Evolutionary conservation across 768 basidiomycete genomes (phyloP), one percentile per base, ranked within the genome.

Genomic region (Exsudoporus frostii): DNA sequence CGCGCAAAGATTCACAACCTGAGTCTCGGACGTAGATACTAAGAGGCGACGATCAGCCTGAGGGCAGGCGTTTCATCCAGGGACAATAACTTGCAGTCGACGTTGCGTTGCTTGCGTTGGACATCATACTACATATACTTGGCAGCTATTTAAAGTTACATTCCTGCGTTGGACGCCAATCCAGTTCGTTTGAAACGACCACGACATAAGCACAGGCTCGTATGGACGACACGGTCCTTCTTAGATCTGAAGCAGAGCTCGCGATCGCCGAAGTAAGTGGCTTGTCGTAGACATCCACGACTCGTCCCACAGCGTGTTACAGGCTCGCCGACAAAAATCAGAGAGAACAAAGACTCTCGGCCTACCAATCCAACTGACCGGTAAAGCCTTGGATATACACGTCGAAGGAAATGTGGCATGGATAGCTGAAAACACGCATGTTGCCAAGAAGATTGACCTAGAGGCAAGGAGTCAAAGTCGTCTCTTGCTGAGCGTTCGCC

Each of bases 361-460:
- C 2, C 76, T 82, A 22, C 94, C 96, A 3, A 86, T 98, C 52
- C 75, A 84, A 48, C 78, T 97, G 33, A 63, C 76, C 7, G 88
- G 87, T 27, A 92, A 87, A 63, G 84, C 92, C 4, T 71, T 98
- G 34, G 82, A 79, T 22, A 74, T 97, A 7, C 72, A 83, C 24
- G 70, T 97, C 41, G 73, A 77, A 33, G 86, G 78, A 5, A 77
- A 81, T 36, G 70, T 80, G 20, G 92, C 83, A 0, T 98, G 91
- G 90, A 85, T 92, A 41, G 94, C 90, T 22, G 95, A 94, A 67
- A 95, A 88, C 63, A 87, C 90, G 0, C 82, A 84, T 50, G 77
- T 86, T 7, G 79, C 85, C 15, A 79, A 86, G 55, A 85, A 85
- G 63, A 65, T 94, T 37, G 83, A 92, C 63, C 70, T 98, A 17